Evolutionary conservation across 305 asterid genomes (phyloP).

Genomic region (Fraxinus nigra): DNA sequence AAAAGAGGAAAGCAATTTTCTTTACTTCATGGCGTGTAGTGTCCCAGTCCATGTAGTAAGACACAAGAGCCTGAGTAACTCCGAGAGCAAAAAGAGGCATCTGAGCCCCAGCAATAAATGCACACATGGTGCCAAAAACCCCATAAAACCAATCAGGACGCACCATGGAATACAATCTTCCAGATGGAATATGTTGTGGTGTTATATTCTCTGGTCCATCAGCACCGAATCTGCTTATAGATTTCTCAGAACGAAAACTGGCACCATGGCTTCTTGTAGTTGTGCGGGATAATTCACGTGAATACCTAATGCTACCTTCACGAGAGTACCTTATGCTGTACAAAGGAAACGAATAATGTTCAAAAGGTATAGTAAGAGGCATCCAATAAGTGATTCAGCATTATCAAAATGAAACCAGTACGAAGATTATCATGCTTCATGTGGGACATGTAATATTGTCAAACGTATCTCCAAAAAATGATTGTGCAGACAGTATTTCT

Average conservation of each 20-base stretch:
- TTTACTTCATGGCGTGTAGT: slow-evolving; percentile 77
- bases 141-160: slow-evolving; percentile 92
- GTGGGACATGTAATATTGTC: background rate
- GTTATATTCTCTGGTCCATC: slow-evolving; percentile 54
- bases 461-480: background rate
- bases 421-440: background rate
- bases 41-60: slow-evolving; percentile 98
- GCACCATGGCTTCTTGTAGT: slow-evolving; percentile 79
- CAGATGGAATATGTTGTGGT: slow-evolving; percentile 48
- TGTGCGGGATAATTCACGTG: slow-evolving; percentile 76
- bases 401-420: slow-evolving; percentile 14
- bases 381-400: background rate
- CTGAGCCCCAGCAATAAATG: slow-evolving; percentile 87
- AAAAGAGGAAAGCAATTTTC: slow-evolving; percentile 79
- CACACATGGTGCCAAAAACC: slow-evolving; percentile 67
- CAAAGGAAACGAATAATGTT: background rate
- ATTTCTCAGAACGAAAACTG: slow-evolving; percentile 91
- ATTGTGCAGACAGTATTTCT: background rate
- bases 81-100: slow-evolving; percentile 97
- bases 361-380: background rate
- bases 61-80: slow-evolving; percentile 90
- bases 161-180: slow-evolving; percentile 76
- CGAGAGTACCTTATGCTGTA: slow-evolving; percentile 66
- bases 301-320: slow-evolving; percentile 73
- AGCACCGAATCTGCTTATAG: slow-evolving; percentile 61